Conservation (phyloP, 768 basidiomycete species). For the Boletellus sp. region DNA sequence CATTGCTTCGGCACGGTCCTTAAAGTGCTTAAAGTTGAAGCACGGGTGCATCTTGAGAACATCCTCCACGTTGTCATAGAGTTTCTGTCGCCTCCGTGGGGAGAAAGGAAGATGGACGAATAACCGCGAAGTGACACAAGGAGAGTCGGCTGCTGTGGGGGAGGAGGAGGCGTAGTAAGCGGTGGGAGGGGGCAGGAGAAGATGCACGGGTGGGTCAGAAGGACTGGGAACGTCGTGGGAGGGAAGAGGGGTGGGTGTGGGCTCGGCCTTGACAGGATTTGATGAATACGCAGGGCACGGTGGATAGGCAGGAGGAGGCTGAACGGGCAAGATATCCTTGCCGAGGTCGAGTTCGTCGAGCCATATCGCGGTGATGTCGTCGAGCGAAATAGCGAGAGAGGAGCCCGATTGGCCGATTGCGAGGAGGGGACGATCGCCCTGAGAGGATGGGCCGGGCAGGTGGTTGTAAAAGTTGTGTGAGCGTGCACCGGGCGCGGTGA, state of each 20-base stretch:
- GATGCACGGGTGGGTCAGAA: conserved; percentile 21
- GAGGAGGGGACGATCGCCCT: conserved; percentile 31
- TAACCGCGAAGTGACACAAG: conserved; percentile 38
- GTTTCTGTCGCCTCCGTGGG: conserved; percentile 34
- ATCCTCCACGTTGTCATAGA: conserved; percentile 39
- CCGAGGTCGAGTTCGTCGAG: conserved; percentile 48
- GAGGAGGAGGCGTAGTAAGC: conserved; percentile 21
- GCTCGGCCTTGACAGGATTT: conserved; percentile 36
- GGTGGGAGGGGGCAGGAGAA: conserved; percentile 17
- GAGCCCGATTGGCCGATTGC: conserved; percentile 39
- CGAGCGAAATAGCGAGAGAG: conserved; percentile 50
- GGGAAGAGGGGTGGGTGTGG: conserved; percentile 26
- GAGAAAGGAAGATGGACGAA: conserved; percentile 40
- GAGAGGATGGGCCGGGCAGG: conserved; percentile 9
- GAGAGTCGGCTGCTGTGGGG: conserved; percentile 21
- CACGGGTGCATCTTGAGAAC: conserved; percentile 47
- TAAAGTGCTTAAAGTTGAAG: conserved; percentile 48
- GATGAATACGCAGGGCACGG: conserved; percentile 15
- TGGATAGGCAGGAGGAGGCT: conserved; percentile 10
- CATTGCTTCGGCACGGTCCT: conserved; percentile 42
- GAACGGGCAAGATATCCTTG: conserved; percentile 23
- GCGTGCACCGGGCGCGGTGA: conserved; percentile 34
- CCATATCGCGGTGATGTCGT: conserved; percentile 61
- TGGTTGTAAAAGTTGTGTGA: conserved; percentile 19
- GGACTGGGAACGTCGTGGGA: conserved; percentile 10